Base-by-base conservation (phyloP, 371 early-diverging fungal genomes). In the Rhizopus arrhizus region DNA sequence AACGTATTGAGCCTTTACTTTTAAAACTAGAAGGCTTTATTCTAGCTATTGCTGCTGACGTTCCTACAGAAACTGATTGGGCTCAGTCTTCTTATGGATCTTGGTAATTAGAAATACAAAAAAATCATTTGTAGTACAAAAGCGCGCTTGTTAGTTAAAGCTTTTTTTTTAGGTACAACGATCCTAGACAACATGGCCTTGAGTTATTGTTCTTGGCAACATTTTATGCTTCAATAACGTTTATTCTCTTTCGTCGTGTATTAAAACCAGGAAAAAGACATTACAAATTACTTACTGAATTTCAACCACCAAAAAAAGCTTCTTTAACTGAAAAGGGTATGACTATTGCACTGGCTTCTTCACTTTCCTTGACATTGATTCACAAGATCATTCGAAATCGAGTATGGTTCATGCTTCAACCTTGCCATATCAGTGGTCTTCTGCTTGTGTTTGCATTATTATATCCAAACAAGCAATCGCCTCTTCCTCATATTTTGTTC, bases 391-490 rank as follows among this genome's bases (percentile, higher is more conserved):
- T 76, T 31, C 76, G 84, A 12, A 72, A 74, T 28, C 73, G 73
- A 49, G 57, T 76, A 22, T 60, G 84, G 36, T 85, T 78, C 56
- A 73, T 87, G 78, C 68, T 86, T 35, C 86, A 86, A 35, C 88
- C 88, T 13, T 87, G 88, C 67, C 86, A 86, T 62, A 78, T 86
- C 77, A 83, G 80, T 43, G 82, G 81, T 12, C 49, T 84, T 61
- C 40, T 85, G 45, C 64, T 87, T 48, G 74, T 84, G 58, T 43
- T 73, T 47, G 75, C 82, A 55, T 59, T 87, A 59, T 56, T 70
- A 10, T 81, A 74, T 52, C 80, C 82, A 34, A 67, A 77, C 61
- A 71, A 79, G 13, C 58, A 60, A 46, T 80, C 80, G 10, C 72
- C 70, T 42, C 61, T 82, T 48, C 83, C 85, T 13, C 80, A 84